These are phyloP conservation scores for Solanum microdontum DNA, from an alignment of 257 asterid species.

Conservation along the genomic window DNA sequence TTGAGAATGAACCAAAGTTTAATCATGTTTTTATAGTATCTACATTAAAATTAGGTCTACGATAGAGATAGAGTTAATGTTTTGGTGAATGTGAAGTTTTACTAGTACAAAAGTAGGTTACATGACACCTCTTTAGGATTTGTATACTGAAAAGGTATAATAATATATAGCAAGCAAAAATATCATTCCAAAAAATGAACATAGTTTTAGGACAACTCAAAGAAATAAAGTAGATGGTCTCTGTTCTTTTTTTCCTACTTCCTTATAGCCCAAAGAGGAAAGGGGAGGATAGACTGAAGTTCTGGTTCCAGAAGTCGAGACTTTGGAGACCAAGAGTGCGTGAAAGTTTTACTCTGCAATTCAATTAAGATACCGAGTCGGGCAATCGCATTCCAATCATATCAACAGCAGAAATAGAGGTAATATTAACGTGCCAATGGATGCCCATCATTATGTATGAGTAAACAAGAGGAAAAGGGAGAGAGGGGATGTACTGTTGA, in stretches of 20 bases:
- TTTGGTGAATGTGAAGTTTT: not conserved
- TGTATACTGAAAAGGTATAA: not conserved
- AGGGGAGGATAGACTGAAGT: not conserved
- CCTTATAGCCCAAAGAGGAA: not conserved
- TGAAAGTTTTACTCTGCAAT: not conserved
- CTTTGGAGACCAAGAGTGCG: not conserved
- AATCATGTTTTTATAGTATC: not conserved
- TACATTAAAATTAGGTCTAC: not conserved
- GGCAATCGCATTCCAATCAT: not conserved
- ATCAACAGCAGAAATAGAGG: not conserved
- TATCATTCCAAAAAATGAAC: not conserved
- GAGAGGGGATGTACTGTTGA: slow-evolving; percentile 47
- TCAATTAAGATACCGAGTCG: not conserved
- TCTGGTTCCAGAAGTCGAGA: not conserved
- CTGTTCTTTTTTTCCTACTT: not conserved
- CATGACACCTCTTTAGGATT: not conserved
- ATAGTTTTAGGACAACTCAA: not conserved
- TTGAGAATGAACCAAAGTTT: not conserved
- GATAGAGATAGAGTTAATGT: not conserved
- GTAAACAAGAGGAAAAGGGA: not conserved
- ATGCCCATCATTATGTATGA: not conserved
- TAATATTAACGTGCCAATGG: not conserved
- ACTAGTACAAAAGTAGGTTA: not conserved
- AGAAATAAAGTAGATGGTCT: not conserved
- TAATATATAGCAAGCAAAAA: not conserved